Base-by-base conservation (phyloP, 257 asterid genomes). In the Cordia subcordata region DNA sequence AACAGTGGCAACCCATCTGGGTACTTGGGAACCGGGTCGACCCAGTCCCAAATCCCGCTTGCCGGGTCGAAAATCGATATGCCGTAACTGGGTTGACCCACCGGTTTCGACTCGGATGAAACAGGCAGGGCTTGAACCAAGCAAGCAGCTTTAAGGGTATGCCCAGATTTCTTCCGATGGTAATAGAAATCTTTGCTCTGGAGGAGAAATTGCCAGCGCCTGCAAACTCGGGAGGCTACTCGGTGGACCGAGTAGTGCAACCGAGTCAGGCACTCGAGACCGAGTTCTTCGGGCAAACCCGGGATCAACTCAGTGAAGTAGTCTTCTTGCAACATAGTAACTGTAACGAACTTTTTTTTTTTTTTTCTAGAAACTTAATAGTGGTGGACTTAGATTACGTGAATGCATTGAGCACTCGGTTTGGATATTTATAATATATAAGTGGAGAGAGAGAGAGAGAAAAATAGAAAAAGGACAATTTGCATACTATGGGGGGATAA, bases 251-350 rank as follows among this genome's bases (percentile, higher is more conserved):
- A 77, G 76, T 79, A 85, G 88, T 85, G 96, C 20, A 91, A 39
- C n/a, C 94, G 94, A 39, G 84, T 80, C 68, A 91, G 62, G 68
- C 98, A 91, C 60, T 85, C 92, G 0, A 91, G 84, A 18, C 83
- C 95, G 20, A 91, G 54, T 49, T 91, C 98, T 13, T 85, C 94
- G 3, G 98, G 98, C 4, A 91, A 42, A 68, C 81, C 79, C 44
- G 98, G 96, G 12, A 91, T 81, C 49, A 90, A 54, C 44, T 86
- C 96, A 0, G 72, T 68, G 55, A 72, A 76, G 5, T 75, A 64
- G 4, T 14, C 49, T 4, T 72, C 57, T 42, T 3, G 47, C 47
- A 42, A 42, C 47, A 42, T 42, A 11, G 15, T 42, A 42, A n/a
- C n/a, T n/a, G n/a, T n/a, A n/a, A n/a, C n/a, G n/a, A n/a, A n/a